Percentiles rank a stretch among this genome's conserved stretches.
Evolutionary conservation across 1,284 basidiomycete genomes (phyloP).

Genomic region (Rhodotorula sp.): DNA sequence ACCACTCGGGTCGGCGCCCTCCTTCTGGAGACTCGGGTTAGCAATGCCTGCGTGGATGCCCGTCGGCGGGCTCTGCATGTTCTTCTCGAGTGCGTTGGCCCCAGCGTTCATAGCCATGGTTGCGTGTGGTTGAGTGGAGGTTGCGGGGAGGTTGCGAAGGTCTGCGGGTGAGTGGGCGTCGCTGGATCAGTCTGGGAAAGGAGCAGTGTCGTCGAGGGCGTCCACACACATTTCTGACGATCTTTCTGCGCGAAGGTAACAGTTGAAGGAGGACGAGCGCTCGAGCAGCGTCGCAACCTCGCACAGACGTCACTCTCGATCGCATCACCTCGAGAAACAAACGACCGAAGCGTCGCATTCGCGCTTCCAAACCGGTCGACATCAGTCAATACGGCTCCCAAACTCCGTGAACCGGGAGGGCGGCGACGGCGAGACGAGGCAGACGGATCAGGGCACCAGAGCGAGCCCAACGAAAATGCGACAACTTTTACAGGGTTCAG

Average conservation of each 20-base stretch:
- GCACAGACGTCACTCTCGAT: too few species aligned
- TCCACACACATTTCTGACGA: too few species aligned
- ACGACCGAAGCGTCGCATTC: too few species aligned
- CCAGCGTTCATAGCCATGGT: slow-evolving; percentile 27
- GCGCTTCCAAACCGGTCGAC: too few species aligned
- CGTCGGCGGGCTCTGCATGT: neutral
- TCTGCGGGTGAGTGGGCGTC: too few species aligned
- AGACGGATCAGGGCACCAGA: too few species aligned
- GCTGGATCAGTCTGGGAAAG: neutral
- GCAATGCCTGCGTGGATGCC: slow-evolving; percentile 3
- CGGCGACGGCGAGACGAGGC: too few species aligned
- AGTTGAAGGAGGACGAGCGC: neutral
- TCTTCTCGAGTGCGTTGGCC: slow-evolving; percentile 21
- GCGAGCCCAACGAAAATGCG: neutral
- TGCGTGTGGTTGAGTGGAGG: neutral
- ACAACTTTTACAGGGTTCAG: neutral
- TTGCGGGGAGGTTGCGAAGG: neutral
- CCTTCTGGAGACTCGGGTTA: slow-evolving; percentile 28
- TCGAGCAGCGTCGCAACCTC: too few species aligned
- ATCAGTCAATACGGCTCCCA: too few species aligned
- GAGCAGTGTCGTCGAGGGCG: neutral
- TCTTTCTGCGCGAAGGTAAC: too few species aligned
- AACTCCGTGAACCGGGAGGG: too few species aligned
- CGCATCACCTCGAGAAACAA: too few species aligned
- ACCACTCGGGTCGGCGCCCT: slow-evolving; percentile 29